These are phyloP conservation scores for Zymoseptoria passerinii DNA, from an alignment of 2,329 filamentous ascomycete species.

Conservation along the genomic window DNA sequence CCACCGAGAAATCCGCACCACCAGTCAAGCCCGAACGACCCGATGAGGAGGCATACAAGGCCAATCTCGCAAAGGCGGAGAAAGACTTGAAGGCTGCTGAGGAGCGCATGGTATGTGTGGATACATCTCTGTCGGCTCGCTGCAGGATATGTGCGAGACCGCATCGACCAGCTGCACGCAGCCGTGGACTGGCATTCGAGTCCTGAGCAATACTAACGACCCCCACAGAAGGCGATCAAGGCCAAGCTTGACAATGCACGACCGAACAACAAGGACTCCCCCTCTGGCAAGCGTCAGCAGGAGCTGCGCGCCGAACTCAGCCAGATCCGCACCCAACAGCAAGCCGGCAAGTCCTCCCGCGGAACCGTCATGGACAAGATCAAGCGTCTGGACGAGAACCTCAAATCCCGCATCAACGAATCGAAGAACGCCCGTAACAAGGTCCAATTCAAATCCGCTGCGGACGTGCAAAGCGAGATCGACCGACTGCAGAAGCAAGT, in stretches of 20 bases:
- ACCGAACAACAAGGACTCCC: constrained; percentile 74
- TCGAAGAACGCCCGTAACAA: constrained; percentile 78
- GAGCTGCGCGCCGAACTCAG: constrained; percentile 76
- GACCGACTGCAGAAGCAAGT: constrained; percentile 73
- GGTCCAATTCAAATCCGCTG: constrained; percentile 74
- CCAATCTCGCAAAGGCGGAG: constrained; percentile 68
- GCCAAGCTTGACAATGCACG: constrained; percentile 77
- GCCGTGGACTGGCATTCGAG: neutral
- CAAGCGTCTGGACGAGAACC: constrained; percentile 80
- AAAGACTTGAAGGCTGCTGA: constrained; percentile 76
- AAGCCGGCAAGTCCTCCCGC: constrained; percentile 74
- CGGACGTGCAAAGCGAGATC: constrained; percentile 82
- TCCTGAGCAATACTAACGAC: constrained; percentile 12
- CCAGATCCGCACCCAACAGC: constrained; percentile 80
- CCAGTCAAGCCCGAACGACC: constrained; percentile 67
- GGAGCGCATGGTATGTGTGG: constrained; percentile 43
- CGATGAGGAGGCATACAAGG: constrained; percentile 77
- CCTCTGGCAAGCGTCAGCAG: constrained; percentile 71
- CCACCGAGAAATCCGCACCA: constrained; percentile 23
- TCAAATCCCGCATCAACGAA: constrained; percentile 76
- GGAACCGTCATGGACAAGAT: constrained; percentile 76
- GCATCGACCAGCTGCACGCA: neutral
- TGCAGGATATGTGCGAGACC: neutral
- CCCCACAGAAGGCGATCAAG: constrained; percentile 67
- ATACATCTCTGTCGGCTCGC: neutral